phyloP scores from a whole-genome alignment of 2,329 filamentous ascomycete species.

The Fusarium musae region DNA sequence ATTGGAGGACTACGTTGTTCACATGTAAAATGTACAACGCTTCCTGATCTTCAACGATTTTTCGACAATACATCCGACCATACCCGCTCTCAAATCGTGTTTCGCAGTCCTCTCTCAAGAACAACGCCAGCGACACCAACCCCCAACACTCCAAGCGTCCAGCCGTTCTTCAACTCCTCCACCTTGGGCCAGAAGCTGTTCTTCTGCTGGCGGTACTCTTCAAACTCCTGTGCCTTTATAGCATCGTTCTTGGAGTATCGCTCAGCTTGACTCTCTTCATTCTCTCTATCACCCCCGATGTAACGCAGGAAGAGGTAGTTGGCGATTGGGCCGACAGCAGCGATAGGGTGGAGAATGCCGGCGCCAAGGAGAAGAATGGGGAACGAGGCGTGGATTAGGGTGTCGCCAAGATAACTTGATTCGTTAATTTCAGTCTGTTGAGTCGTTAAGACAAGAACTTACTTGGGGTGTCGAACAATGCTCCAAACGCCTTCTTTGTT shows the following conservation, averaged over 20 bases:
- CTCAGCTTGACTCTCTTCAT: constrained; percentile 4
- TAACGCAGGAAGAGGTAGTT: constrained; percentile 22
- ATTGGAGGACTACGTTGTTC: accelerated
- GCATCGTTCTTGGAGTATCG: constrained; percentile 9
- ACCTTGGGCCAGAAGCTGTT: constrained; percentile 22
- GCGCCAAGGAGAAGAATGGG: constrained; percentile 8
- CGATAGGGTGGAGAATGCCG: neutral
- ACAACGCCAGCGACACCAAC: neutral
- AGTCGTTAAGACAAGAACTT: accelerated
- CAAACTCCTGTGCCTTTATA: neutral
- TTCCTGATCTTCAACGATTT: neutral
- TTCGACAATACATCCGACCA: neutral
- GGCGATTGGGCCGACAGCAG: neutral
- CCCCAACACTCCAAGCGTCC: neutral
- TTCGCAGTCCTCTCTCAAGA: constrained; percentile 2
- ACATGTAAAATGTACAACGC: too few species aligned
- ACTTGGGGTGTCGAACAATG: constrained; percentile 27
- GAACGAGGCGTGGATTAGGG: constrained; percentile 6
- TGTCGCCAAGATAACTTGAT: constrained; percentile 6
- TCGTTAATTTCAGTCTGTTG: neutral
- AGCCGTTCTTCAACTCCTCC: neutral
- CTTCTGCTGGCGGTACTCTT: constrained; percentile 5
- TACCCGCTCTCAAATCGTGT: neutral
- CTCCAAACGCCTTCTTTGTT: constrained; percentile 18
- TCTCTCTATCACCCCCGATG: constrained; percentile 7